Evolutionary conservation across 2,329 filamentous ascomycete species (phyloP).

Genomic region (Myriosclerotinia duriaeana): DNA sequence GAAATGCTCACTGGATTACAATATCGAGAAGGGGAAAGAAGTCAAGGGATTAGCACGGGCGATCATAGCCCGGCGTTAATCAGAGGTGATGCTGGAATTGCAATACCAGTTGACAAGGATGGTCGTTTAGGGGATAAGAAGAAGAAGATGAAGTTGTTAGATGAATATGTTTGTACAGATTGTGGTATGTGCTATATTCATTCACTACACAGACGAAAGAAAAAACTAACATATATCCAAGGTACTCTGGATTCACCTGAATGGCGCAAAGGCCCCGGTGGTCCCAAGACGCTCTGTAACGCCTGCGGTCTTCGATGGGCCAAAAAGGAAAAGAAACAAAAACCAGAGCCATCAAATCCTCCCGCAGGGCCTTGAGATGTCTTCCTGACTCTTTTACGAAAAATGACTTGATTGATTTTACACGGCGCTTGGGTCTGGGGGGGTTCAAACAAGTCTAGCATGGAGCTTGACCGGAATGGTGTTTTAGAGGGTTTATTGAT

Average conservation of each 20-base stretch:
- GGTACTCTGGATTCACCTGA: slow-evolving; percentile 87
- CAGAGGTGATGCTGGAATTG: slow-evolving; percentile 81
- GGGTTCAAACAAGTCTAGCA: not conserved
- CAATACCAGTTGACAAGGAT: slow-evolving; percentile 78
- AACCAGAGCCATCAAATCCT: not conserved
- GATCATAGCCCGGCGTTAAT: slow-evolving; percentile 78
- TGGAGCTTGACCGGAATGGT: slow-evolving; percentile 20
- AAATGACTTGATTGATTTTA: slow-evolving; percentile 7
- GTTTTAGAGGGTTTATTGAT: not conserved
- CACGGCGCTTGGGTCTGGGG: slow-evolving; percentile 10
- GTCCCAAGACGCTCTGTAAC: slow-evolving; percentile 93
- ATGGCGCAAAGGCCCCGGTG: slow-evolving; percentile 91
- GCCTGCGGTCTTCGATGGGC: slow-evolving; percentile 80
- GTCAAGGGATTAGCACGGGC: slow-evolving; percentile 83
- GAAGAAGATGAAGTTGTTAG: slow-evolving; percentile 76
- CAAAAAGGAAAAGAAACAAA: slow-evolving; percentile 76
- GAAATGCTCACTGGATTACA: slow-evolving; percentile 89
- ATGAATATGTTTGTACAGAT: slow-evolving; percentile 94
- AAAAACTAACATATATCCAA: slow-evolving; percentile 37
- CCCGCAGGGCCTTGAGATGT: slow-evolving; percentile 4
- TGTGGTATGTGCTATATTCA: slow-evolving; percentile 60
- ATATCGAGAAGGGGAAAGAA: slow-evolving; percentile 86
- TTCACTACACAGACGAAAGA: not conserved
- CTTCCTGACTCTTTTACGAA: slow-evolving; percentile 15
- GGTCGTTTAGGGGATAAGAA: slow-evolving; percentile 72